A percentile compares a stretch with the other conserved stretches of the same genome.
These are phyloP conservation scores for Diversispora eburnea DNA, from an alignment of 192 early-diverging fungal species.

Conservation along the genomic window DNA sequence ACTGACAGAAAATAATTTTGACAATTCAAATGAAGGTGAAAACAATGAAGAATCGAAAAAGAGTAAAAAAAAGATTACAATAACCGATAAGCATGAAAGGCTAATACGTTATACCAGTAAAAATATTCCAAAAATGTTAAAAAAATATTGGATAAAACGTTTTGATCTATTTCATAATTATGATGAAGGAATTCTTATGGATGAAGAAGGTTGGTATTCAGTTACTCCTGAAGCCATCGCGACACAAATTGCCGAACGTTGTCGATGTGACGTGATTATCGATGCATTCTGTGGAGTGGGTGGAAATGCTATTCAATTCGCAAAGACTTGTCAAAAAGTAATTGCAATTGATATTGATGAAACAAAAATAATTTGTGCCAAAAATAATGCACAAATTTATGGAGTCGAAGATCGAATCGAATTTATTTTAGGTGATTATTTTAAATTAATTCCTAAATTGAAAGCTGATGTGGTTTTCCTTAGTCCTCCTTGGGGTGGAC, in stretches of 20 bases:
- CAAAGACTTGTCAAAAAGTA: slow-evolving; percentile 78
- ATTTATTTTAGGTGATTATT: slow-evolving; percentile 89
- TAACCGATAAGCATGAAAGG: no score
- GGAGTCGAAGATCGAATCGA: slow-evolving; percentile 89
- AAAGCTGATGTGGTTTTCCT: slow-evolving; percentile 88
- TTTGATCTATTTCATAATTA: slow-evolving; percentile 79
- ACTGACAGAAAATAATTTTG: no score
- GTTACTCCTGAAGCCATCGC: slow-evolving; percentile 93
- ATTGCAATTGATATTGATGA: slow-evolving; percentile 92
- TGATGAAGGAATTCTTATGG: slow-evolving; percentile 73
- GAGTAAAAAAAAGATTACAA: no score
- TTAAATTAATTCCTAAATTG: slow-evolving; percentile 65
- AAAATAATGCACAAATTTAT: slow-evolving; percentile 84
- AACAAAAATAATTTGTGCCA: slow-evolving; percentile 71
- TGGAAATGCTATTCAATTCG: slow-evolving; percentile 97
- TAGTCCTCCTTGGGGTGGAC: slow-evolving; percentile 96
- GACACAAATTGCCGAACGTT: slow-evolving; percentile 68
- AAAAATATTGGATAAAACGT: slow-evolving; percentile 84
- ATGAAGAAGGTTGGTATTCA: slow-evolving; percentile 84
- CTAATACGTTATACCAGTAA: no score
- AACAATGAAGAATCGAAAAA: no score
- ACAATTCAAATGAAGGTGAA: no score
- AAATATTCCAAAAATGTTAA: no score
- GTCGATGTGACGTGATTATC: slow-evolving; percentile 62
- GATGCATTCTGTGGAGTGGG: slow-evolving; percentile 97